Evolutionary conservation across 495 filamentous ascomycete genomes (phyloP), one percentile per base, ranked within the genome.

Genomic region (Tuber borchii): DNA sequence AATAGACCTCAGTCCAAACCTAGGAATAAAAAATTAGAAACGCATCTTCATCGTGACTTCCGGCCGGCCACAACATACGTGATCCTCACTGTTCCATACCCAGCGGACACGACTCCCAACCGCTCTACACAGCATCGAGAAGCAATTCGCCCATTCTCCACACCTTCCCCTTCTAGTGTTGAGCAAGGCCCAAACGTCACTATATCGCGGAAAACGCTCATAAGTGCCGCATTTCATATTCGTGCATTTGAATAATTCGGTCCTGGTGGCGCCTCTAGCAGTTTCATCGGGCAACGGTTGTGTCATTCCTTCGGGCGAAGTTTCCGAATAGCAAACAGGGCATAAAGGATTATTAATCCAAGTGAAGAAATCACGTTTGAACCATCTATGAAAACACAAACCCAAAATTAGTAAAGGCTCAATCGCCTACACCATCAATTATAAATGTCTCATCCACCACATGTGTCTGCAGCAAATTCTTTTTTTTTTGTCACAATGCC

Each of bases 101-200:
- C 96, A 99, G 78, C 95, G 89, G 26, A 97, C 95, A 69, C 96
- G 89, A 48, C 90, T 91, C 45, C 94, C 94, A 43, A 98, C 89
- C 10, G 95, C 95, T 68, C 95, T 89, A 85, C 95, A 98, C 34
- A 99, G 88, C 95, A 99, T 99, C 84, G 91, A 94, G 85, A 99
- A 99, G 86, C 94, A 97, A 84, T 97, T 97, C 73, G 92, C 94
- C 94, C 96, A 99, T 86, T 99, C 95, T 71, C 95, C 96, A 74
- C 89, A 91, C 75, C 95, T 90, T 40, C 95, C 95, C 76, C 91
- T 89, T 74, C 92, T 86, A 69, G 93, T 94, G 83, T 97, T 91
- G 70, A 99, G 85, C 74, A 98, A 85, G 72, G 93, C 90, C 92
- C 97, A 99, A 26, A 97, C 95, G 83, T 99, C 96, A 71, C 92